Percentiles rank a stretch among this genome's conserved stretches.
Evolutionary conservation across 768 basidiomycete species (phyloP).

Genomic region (Tricholomella constricta): DNA sequence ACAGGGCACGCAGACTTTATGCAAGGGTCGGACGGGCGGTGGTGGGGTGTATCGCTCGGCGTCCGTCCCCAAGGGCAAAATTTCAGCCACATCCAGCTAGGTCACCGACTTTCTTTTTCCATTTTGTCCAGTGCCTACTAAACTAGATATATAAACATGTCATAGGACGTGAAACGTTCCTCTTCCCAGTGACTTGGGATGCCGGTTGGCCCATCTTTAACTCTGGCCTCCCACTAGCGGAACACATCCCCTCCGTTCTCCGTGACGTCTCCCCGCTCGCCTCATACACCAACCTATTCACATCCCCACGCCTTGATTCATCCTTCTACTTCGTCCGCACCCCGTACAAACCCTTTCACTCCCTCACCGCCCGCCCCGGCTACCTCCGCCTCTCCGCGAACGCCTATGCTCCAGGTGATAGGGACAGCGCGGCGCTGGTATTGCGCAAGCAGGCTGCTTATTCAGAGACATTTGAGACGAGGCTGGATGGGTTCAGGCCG

Average conservation of each 20-base stretch:
- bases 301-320: conserved; percentile 25
- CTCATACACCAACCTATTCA: conserved; percentile 31
- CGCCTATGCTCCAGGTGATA: conserved; percentile 39
- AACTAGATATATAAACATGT: neutral
- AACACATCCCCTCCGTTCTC: conserved; percentile 31
- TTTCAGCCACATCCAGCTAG: conserved; percentile 37
- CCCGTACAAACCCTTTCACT: conserved; percentile 40
- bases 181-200: conserved; percentile 42
- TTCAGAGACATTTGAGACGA: conserved; percentile 38
- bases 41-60: conserved; percentile 45
- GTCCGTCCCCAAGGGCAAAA: conserved; percentile 36
- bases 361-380: conserved; percentile 27
- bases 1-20: conserved; percentile 42
- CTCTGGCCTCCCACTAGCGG: conserved; percentile 29
- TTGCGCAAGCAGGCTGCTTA: conserved; percentile 41
- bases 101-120: conserved; percentile 14
- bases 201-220: conserved; percentile 43
- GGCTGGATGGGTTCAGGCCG: conserved; percentile 32
- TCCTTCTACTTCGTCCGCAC: conserved; percentile 41
- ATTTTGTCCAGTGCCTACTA: neutral
- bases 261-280: conserved; percentile 26
- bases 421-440: conserved; percentile 38
- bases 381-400: conserved; percentile 35
- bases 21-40: conserved; percentile 34
- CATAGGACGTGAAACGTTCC: conserved; percentile 41